These are phyloP conservation scores for Picea glauca DNA, from an alignment of 75 land plant genomes.

Conservation along the genomic window DNA sequence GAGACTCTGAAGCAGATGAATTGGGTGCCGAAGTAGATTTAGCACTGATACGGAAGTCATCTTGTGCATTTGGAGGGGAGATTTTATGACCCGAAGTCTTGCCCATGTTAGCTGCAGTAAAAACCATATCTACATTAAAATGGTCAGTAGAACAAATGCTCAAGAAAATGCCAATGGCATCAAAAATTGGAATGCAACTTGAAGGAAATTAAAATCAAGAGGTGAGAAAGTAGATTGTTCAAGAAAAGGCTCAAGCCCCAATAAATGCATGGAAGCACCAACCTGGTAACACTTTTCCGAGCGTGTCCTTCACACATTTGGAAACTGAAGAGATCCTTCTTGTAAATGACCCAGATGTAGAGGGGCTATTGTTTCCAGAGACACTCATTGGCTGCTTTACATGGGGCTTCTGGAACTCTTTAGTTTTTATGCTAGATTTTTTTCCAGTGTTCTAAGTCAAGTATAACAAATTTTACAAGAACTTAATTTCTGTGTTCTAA, in stretches of 20 bases:
- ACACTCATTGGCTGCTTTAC: neutral
- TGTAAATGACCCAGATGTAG: neutral
- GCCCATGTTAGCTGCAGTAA: neutral
- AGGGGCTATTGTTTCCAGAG: neutral
- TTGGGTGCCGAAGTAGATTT: neutral
- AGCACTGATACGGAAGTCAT: neutral
- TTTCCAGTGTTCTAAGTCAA: neutral
- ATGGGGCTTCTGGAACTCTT: neutral
- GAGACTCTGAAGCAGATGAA: neutral
- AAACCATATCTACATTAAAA: neutral
- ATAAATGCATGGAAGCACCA: neutral
- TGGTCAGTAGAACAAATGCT: neutral
- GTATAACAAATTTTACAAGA: neutral
- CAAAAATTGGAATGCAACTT: neutral
- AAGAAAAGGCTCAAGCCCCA: neutral
- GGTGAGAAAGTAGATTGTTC: neutral
- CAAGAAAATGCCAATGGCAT: neutral
- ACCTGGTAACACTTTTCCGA: neutral
- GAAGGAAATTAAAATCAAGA: neutral
- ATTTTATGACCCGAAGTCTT: neutral
- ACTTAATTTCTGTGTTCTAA: neutral
- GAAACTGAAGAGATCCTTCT: neutral
- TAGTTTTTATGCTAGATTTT: neutral
- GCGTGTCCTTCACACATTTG: neutral
- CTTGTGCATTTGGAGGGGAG: neutral